A percentile compares a stretch with the other conserved stretches of the same genome.
Conservation (phyloP, 2,329 filamentous ascomycete species). For the Fusarium luffae region DNA sequence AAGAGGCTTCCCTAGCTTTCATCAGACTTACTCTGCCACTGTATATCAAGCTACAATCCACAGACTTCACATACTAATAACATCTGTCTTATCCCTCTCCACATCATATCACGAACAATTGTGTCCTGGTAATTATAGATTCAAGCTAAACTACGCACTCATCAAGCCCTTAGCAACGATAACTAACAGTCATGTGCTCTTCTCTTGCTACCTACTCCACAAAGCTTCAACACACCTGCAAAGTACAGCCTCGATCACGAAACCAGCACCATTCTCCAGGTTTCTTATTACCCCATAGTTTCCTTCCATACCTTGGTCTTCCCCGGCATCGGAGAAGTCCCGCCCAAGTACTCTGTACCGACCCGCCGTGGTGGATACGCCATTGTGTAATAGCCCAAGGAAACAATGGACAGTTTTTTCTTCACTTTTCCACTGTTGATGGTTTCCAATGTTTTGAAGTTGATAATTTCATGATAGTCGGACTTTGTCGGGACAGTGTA, state of each 20-base stretch:
- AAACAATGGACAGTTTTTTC: slow-evolving; percentile 4
- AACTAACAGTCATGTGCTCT: slow-evolving; percentile 10
- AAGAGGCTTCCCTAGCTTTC: neutral
- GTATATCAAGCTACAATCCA: neutral
- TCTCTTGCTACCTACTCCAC: neutral
- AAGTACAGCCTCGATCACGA: slow-evolving; percentile 23
- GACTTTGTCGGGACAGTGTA: slow-evolving; percentile 17
- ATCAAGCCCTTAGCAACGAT: neutral
- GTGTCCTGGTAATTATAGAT: neutral
- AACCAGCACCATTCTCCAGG: slow-evolving; percentile 19
- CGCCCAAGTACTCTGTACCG: slow-evolving; percentile 14
- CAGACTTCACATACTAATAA: neutral
- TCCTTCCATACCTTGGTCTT: neutral
- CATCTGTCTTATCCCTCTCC: neutral
- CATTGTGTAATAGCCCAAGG: slow-evolving; percentile 38
- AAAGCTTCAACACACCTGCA: slow-evolving; percentile 4
- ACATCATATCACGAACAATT: neutral
- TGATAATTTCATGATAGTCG: slow-evolving; percentile 29
- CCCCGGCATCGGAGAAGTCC: slow-evolving; percentile 39
- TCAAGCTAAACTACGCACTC: neutral
- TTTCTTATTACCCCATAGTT: slow-evolving; percentile 25
- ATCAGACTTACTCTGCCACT: neutral
- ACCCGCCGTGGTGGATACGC: slow-evolving; percentile 36
- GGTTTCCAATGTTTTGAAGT: neutral
- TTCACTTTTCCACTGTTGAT: neutral